These are phyloP conservation scores for Pleomassaria siparia DNA, from an alignment of 2,329 filamentous ascomycete species.

Conservation along the genomic window DNA sequence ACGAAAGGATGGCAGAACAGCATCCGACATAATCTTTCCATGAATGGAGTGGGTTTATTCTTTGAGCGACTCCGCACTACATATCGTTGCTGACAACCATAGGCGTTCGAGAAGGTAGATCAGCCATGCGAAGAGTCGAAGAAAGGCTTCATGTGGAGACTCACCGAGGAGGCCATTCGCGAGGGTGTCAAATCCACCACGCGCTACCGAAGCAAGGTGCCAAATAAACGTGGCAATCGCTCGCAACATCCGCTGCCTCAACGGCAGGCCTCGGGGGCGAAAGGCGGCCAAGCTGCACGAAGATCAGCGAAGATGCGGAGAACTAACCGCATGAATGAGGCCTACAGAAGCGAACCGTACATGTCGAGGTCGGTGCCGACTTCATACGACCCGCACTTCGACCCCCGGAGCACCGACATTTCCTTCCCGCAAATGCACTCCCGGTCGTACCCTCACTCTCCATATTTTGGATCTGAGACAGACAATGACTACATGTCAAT, in stretches of 20 bases:
- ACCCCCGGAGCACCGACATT: conserved; percentile 4
- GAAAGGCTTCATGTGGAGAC: conserved; percentile 74
- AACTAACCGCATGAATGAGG: conserved; percentile 20
- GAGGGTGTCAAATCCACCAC: conserved; percentile 85
- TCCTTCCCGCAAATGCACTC: conserved; percentile 15
- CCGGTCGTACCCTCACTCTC: conserved; percentile 17
- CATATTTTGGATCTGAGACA: conserved; percentile 24
- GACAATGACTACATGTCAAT: conserved; percentile 17
- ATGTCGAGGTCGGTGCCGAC: conserved; percentile 18
- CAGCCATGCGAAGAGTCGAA: conserved; percentile 56
- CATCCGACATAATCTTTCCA: conserved; percentile 91
- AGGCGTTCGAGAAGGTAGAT: conserved; percentile 60
- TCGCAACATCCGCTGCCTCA: conserved; percentile 36
- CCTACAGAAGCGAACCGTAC: conserved; percentile 23
- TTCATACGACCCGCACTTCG: conserved; percentile 14
- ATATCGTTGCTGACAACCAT: conserved; percentile 15
- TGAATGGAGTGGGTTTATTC: conserved; percentile 74
- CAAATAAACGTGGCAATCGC: conserved; percentile 45
- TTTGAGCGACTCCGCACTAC: not conserved
- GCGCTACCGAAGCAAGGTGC: conserved; percentile 50
- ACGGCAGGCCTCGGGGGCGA: conserved; percentile 49
- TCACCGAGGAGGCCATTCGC: conserved; percentile 68
- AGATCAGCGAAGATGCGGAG: conserved; percentile 27
- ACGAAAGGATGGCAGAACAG: conserved; percentile 86
- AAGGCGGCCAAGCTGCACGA: conserved; percentile 48